phyloP scores from a whole-genome alignment of 2,329 filamentous ascomycete species.

The Pseudogymnoascus sp. region DNA sequence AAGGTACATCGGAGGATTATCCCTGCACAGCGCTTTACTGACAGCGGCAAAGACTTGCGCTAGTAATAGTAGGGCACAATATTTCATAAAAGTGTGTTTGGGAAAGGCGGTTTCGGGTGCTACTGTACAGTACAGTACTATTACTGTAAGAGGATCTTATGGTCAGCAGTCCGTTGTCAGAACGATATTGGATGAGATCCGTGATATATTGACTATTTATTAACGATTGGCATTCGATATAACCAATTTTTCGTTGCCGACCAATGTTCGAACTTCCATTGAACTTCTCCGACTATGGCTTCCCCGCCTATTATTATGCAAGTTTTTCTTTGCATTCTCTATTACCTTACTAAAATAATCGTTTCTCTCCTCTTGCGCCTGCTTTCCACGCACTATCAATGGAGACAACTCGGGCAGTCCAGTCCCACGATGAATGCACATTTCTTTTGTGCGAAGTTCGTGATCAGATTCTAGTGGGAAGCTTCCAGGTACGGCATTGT shows the following conservation, averaged over 20 bases:
- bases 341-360: neutral
- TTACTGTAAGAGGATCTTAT: neutral
- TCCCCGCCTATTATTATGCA: neutral
- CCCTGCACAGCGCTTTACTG: no score
- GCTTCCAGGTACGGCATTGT: neutral
- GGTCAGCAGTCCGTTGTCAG: neutral
- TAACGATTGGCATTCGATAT: neutral
- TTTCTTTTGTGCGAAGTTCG: neutral
- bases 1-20: no score
- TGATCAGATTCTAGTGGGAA: neutral
- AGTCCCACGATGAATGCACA: neutral
- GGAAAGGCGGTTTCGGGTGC: no score
- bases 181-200: neutral
- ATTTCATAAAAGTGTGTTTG: no score
- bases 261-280: neutral
- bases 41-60: no score
- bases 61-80: no score
- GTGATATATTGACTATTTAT: neutral
- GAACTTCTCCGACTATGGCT: neutral
- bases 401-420: neutral
- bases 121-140: neutral
- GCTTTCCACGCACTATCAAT: neutral
- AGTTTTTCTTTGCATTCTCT: neutral
- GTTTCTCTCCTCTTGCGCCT: neutral
- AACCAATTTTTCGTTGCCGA: neutral